phyloP scores from a whole-genome alignment of 257 asterid genomes.

The Primulina huaijiensis region DNA sequence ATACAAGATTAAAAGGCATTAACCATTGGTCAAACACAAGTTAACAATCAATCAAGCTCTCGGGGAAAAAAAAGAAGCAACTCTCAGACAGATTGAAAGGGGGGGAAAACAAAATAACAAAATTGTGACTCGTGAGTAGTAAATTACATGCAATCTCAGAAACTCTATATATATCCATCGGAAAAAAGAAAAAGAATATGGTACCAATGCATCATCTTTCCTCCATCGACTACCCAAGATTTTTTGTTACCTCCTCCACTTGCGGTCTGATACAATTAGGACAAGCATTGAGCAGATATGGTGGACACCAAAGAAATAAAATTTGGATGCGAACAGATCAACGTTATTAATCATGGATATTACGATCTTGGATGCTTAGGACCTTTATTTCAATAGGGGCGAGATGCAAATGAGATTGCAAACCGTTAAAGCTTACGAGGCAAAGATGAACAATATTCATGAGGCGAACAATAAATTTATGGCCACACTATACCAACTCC shows the following conservation, averaged over 20 bases:
- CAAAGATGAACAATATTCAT: too few species aligned
- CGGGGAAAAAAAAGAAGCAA: constrained; percentile 18
- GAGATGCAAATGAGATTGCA: too few species aligned
- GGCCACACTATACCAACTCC: too few species aligned
- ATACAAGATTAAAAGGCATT: constrained; percentile 11
- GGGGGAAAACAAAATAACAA: background rate
- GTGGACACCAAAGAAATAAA: constrained; percentile 3
- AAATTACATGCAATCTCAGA: constrained; percentile 31
- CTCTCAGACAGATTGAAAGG: constrained; percentile 16
- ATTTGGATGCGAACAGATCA: background rate
- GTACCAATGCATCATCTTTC: background rate
- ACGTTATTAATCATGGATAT: background rate
- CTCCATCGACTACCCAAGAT: constrained; percentile 19
- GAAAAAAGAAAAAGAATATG: constrained; percentile 25
- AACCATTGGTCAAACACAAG: constrained; percentile 25
- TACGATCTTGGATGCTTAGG: background rate
- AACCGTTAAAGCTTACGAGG: too few species aligned
- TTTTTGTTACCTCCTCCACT: constrained; percentile 62
- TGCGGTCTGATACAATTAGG: constrained; percentile 56
- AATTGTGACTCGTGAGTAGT: background rate
- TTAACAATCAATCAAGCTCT: constrained; percentile 30
- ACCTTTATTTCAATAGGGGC: too few species aligned
- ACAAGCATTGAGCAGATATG: background rate
- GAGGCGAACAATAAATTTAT: too few species aligned
- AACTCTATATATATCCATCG: constrained; percentile 33